Evolutionary conservation across 306 rosid species (phyloP), one percentile per base, ranked within the genome.

Genomic region (Calophaca sinica): DNA sequence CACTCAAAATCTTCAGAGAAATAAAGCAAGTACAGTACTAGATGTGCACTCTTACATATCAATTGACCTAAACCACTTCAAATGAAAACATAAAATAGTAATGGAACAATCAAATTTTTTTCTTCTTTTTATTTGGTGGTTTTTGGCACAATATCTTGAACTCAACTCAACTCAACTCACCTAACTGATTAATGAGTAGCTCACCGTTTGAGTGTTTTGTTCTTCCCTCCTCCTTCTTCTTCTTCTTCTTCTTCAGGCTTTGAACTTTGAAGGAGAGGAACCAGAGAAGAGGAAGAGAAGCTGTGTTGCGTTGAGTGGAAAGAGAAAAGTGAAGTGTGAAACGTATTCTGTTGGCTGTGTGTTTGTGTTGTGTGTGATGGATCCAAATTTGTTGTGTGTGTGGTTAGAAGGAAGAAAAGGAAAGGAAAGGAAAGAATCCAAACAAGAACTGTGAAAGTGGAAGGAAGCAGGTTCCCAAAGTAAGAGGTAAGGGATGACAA

Each of bases 161-260:
- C 10, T 49, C 4, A 62, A 74, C 26, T 88, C 36, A 32, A 60
- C 48, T 53, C 7, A 70, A 77, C 91, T 86, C 67, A 93, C 89
- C 91, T 41, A 86, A 71, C 70, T 62, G 13, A 81, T 81, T 83
- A 12, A 39, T 35, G 81, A 74, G 69, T 42, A 72, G 54, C 81
- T 74, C 80, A 55, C 41, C 76, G 63, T 77, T 74, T 55, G 35
- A 42, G 85, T 14, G 20, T 50, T 64, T 71, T 51, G 29, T 62
- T 64, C 48, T 62, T n/a, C n/a, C n/a, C n/a, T n/a, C n/a, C n/a
- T n/a, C n/a, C n/a, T n/a, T n/a, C n/a, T n/a, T n/a, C n/a, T n/a
- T n/a, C n/a, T n/a, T n/a, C n/a, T n/a, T n/a, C n/a, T n/a, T n/a
- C n/a, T n/a, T n/a, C n/a, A n/a, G 62, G 74, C 32, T 54, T 44